These are phyloP conservation scores for Protoeuglena noctilucae DNA, from an alignment of 139 green algal genomes.

Conservation along the genomic window DNA sequence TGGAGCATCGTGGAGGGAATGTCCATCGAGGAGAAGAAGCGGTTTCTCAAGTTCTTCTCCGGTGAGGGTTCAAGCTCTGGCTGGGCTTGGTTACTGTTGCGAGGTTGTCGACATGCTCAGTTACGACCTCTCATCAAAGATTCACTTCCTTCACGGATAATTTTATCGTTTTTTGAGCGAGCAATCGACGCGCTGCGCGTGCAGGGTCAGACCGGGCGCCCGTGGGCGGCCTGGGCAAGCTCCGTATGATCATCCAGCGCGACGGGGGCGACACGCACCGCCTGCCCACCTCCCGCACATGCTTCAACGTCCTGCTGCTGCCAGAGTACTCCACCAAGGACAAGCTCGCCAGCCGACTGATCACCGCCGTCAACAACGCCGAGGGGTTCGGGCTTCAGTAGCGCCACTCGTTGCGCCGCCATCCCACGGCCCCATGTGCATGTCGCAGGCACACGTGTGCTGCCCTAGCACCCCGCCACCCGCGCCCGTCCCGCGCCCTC, in stretches of 20 bases:
- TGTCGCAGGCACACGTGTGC: too few species aligned
- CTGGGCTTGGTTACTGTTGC: too few species aligned
- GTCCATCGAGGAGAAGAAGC: slow-evolving; percentile 38
- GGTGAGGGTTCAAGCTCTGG: too few species aligned
- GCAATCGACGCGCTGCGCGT: too few species aligned
- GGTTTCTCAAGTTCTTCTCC: slow-evolving; percentile 90
- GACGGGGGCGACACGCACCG: slow-evolving; percentile 45
- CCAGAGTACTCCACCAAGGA: slow-evolving; percentile 53
- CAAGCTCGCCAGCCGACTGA: slow-evolving; percentile 50
- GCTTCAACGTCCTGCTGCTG: slow-evolving; percentile 88
- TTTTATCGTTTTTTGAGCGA: too few species aligned
- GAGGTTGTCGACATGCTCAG: too few species aligned
- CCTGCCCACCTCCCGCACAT: slow-evolving; percentile 68
- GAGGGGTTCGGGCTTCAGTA: slow-evolving; percentile 82
- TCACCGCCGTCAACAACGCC: slow-evolving; percentile 71
- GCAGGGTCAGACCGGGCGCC: slow-evolving; percentile 43
- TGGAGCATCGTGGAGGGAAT: slow-evolving; percentile 38
- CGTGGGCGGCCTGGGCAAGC: slow-evolving; percentile 71
- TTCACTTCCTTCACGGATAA: too few species aligned
- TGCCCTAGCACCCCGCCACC: too few species aligned
- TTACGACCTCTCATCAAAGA: too few species aligned
- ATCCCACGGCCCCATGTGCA: too few species aligned
- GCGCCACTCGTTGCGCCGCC: too few species aligned
- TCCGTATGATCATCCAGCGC: slow-evolving; percentile 55
- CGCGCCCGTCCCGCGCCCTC: too few species aligned